Evolutionary conservation across 495 filamentous ascomycete species (phyloP).

Genomic region (Rusavskia elegans): DNA sequence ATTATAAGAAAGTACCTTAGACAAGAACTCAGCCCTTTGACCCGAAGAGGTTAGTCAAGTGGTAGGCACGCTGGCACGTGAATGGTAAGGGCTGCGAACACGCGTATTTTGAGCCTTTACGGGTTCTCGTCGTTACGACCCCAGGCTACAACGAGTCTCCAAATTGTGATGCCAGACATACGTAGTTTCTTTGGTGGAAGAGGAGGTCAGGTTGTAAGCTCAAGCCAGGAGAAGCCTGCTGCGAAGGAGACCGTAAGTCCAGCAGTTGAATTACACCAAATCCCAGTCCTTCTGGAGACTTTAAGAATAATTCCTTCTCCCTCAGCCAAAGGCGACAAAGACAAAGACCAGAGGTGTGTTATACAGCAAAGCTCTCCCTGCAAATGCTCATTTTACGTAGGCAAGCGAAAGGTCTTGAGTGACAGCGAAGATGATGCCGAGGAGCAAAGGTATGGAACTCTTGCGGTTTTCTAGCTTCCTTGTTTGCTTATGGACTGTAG

Average conservation of each 20-base stretch:
- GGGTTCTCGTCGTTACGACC: too few relatives aligned
- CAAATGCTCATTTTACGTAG: constrained; percentile 18
- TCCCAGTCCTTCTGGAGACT: background rate
- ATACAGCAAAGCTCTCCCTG: too few relatives aligned
- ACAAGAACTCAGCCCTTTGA: too few relatives aligned
- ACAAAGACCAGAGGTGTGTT: constrained; percentile 7
- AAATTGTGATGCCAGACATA: constrained; percentile 52
- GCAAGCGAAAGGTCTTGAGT: constrained; percentile 54
- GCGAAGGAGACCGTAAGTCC: constrained; percentile 10
- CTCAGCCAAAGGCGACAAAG: constrained; percentile 7
- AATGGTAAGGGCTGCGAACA: too few relatives aligned
- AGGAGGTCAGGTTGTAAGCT: constrained; percentile 25
- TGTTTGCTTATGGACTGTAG: constrained; percentile 3
- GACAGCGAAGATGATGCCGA: constrained; percentile 62
- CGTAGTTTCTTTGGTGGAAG: constrained; percentile 62
- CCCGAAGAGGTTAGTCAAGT: too few relatives aligned
- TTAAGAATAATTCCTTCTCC: background rate
- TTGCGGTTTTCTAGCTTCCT: background rate
- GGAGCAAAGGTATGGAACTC: background rate
- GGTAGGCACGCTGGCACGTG: too few relatives aligned
- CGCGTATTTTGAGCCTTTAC: too few relatives aligned
- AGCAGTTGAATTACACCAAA: background rate
- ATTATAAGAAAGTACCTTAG: too few relatives aligned
- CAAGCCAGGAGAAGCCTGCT: constrained; percentile 29
- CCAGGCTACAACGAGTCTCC: too few relatives aligned